A percentile compares a stretch with the other conserved stretches of the same genome.
phyloP scores from a whole-genome alignment of 2,329 filamentous ascomycete genomes.

The Cytospora leucostoma region DNA sequence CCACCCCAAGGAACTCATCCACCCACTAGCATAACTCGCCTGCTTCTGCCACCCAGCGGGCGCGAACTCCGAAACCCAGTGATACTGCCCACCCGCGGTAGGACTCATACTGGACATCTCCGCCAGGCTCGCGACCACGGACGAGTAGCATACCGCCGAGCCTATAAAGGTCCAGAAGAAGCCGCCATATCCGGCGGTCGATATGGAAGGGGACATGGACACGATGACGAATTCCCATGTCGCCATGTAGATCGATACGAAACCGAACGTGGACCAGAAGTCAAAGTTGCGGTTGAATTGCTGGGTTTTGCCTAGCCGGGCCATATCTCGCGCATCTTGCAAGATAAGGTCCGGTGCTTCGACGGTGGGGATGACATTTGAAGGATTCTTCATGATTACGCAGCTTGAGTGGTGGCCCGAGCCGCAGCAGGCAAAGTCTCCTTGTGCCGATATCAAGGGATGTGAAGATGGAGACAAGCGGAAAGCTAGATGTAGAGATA shows the following conservation, averaged over 20 bases:
- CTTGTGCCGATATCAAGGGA: neutral
- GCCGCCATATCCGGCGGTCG: conserved; percentile 31
- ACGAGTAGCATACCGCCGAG: conserved; percentile 28
- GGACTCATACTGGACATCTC: conserved; percentile 27
- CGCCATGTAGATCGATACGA: conserved; percentile 34
- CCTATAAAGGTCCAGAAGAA: conserved; percentile 32
- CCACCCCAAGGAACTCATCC: conserved; percentile 27
- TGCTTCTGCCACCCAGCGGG: conserved; percentile 19
- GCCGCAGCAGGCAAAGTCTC: neutral
- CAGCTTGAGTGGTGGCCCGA: neutral
- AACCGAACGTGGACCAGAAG: conserved; percentile 30
- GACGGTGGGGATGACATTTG: conserved; percentile 5
- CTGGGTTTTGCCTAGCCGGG: conserved; percentile 25
- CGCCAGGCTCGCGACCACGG: conserved; percentile 27
- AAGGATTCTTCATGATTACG: conserved; percentile 1
- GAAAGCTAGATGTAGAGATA: neutral
- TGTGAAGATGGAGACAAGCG: neutral
- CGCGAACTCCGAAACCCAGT: conserved; percentile 26
- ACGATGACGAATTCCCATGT: conserved; percentile 33
- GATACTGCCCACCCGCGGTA: conserved; percentile 26
- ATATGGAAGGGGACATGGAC: conserved; percentile 28
- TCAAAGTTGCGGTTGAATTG: conserved; percentile 31
- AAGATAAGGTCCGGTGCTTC: neutral
- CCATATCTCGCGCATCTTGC: conserved; percentile 24
- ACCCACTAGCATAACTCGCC: conserved; percentile 23